Base-by-base conservation (phyloP, 257 asterid species). In the Linaria vulgaris region DNA sequence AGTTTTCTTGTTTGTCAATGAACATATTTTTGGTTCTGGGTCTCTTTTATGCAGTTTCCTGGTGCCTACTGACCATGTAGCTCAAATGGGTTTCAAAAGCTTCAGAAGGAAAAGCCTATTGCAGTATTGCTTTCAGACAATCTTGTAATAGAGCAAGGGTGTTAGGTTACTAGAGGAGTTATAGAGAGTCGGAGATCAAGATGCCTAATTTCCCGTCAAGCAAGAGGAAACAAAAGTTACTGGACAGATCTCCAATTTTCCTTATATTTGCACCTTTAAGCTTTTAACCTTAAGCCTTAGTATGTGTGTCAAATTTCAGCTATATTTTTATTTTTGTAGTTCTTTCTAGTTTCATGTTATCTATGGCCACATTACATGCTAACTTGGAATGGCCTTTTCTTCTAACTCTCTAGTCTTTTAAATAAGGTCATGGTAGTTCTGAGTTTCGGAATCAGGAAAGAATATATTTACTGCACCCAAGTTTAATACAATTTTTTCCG, bases 281-380 rank as follows among this genome's bases (percentile, higher is more conserved):
- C 2, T 21, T 50, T 13, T 15, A 3, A 12, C 21, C 17, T 44
- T 43, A 62, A 46, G 52, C 34, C 53, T 69, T 2, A 43, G 48
- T 30, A 54, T 1, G 30, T 54, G 24, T 61, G 16, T 45, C 17
- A 3, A 34, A 45, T 24, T 27, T 52, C 21, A 48, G 15, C 38
- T 63, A 45, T 69, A 31, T 24, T 47, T n/a, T 37, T 50, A 13
- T 61, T 31, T 16, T 57, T 48, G 41, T 41, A 56, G 41, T 34
- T 3, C 9, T 34, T 34, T 34, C 41, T 3, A 34, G 41, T 3
- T 34, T 34, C 11, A 7, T 34, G 10, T 34, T 34, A 3, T 34
- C 5, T 4, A 34, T 8, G 10, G 9, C 5, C 41, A 34, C 41
- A 27, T 27, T 6, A 34, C 41, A 34, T 34, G 41, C 41, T 34